Base-by-base conservation (phyloP, 2,329 filamentous ascomycete species). In the Nannizzia gypsea region DNA sequence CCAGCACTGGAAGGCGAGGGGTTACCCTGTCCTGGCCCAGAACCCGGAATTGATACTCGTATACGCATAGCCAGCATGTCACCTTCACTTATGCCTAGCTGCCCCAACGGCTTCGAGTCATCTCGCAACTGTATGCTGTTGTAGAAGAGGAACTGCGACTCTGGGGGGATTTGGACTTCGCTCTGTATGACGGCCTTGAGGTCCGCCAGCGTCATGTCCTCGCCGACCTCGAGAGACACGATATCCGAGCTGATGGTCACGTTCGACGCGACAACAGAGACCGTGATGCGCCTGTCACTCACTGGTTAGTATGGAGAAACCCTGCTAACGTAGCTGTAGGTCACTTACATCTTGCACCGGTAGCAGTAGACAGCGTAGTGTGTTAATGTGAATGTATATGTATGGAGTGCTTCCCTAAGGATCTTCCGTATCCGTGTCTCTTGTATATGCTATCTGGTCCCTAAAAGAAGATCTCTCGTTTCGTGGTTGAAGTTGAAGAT, bases 1-100 rank as follows among this genome's bases (percentile, higher is more conserved):
- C n/a, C n/a, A n/a, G n/a, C 34, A 26, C 38, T 15, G 13, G 9
- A 8, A 28, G 17, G 26, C 13, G 42, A 34, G 34, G 59, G 13
- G 22, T 54, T 28, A 36, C 9, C 28, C 44, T 48, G 44, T 20
- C 44, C 44, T 5, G 20, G 11, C 2, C 54, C 54, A 9, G 54
- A 40, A 61, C 70, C 66, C 40, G 67, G 71, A 44, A 66, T 64
- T 34, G 69, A 70, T 31, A 69, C 61, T 60, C 66, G 68, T 65
- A 96, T 86, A 70, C 95, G 88, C 66, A 97, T 82, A 31, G 88
- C 90, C 64, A 99, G 78, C 88, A 99, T 91, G 69, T 96, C 93
- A 59, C 90, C 90, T 74, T 97, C 89, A 56, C 80, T 83, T 67
- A 99, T 87, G 46, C 87, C 82, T 34, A 91, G 81, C 67, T 92